Percentiles rank a stretch among this genome's conserved stretches.
Evolutionary conservation across 257 asterid genomes (phyloP).

Genomic region (Leonotis leonurus): DNA sequence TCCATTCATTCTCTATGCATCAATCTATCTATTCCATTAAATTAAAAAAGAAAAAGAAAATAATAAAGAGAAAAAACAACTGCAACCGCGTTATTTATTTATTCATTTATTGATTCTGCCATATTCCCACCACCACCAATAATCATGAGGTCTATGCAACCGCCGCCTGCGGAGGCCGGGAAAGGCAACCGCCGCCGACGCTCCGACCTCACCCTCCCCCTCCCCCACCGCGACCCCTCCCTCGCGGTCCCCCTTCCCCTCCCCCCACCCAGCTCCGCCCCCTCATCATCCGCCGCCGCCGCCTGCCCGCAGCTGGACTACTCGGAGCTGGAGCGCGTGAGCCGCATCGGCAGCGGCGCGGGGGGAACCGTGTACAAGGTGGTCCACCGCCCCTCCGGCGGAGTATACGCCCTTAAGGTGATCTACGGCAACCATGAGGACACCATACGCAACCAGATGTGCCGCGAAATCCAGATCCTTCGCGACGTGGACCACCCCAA

Average conservation of each 20-base stretch:
- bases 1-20: too few species aligned
- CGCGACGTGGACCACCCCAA: constrained; percentile 75
- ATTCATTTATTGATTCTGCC: not conserved
- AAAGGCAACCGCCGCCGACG: constrained; percentile 23
- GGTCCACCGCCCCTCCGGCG: constrained; percentile 64
- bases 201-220: constrained; percentile 63
- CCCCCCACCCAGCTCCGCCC: constrained; percentile 31
- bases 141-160: constrained; percentile 56
- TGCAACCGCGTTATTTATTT: not conserved
- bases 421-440: constrained; percentile 84
- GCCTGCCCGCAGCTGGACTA: constrained; percentile 31
- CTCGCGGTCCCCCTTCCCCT: constrained; percentile 78
- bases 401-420: constrained; percentile 63
- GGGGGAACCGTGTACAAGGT: constrained; percentile 95
- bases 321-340: constrained; percentile 68
- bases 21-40: too few species aligned
- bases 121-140: too few species aligned
- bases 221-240: constrained; percentile 65
- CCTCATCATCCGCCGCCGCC: constrained; percentile 15
- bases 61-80: too few species aligned
- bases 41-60: too few species aligned
- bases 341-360: constrained; percentile 83
- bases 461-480: constrained; percentile 90
- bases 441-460: constrained; percentile 63
- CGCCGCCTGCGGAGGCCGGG: constrained; percentile 29